Conservation (phyloP, 2,329 filamentous ascomycete species). For the Xylogone sp. region DNA sequence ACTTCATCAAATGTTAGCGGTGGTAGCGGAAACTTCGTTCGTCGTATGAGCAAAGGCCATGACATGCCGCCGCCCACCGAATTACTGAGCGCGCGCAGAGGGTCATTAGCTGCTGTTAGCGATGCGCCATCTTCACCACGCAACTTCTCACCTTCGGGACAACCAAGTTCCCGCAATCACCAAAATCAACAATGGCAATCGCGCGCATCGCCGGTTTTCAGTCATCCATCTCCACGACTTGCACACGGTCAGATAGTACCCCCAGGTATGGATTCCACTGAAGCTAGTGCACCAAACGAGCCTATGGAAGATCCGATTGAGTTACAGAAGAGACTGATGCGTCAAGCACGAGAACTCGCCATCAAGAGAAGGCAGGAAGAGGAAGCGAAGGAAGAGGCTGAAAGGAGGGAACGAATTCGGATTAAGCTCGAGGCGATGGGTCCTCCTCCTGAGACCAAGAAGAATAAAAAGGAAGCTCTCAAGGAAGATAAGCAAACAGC, state of each 20-base stretch:
- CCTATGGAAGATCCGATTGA: conserved; percentile 52
- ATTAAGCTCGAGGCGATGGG: conserved; percentile 70
- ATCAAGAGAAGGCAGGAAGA: conserved; percentile 66
- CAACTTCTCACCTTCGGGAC: conserved; percentile 29
- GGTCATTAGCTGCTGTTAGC: conserved; percentile 45
- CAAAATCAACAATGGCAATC: conserved; percentile 35
- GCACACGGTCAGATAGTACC: conserved; percentile 27
- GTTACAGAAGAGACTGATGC: conserved; percentile 69
- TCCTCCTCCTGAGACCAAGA: conserved; percentile 57
- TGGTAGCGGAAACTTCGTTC: conserved; percentile 67
- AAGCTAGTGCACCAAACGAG: too few species aligned
- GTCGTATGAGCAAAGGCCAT: conserved; percentile 29
- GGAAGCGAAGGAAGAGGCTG: conserved; percentile 70
- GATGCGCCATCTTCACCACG: conserved; percentile 49
- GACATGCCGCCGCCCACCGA: conserved; percentile 28
- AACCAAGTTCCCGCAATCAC: conserved; percentile 20
- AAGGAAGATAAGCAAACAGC: conserved; percentile 41
- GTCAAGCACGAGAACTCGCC: conserved; percentile 64
- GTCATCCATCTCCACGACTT: conserved; percentile 29
- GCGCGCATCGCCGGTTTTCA: conserved; percentile 29
- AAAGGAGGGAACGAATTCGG: conserved; percentile 64
- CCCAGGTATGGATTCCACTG: conserved; percentile 29
- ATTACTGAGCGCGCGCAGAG: conserved; percentile 40
- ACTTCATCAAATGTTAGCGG: conserved; percentile 91
- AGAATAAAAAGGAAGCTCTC: conserved; percentile 47